Base-by-base conservation (phyloP, 1,139 yeast genomes). In the Hyphopichia wangnamkhiaoensis region DNA sequence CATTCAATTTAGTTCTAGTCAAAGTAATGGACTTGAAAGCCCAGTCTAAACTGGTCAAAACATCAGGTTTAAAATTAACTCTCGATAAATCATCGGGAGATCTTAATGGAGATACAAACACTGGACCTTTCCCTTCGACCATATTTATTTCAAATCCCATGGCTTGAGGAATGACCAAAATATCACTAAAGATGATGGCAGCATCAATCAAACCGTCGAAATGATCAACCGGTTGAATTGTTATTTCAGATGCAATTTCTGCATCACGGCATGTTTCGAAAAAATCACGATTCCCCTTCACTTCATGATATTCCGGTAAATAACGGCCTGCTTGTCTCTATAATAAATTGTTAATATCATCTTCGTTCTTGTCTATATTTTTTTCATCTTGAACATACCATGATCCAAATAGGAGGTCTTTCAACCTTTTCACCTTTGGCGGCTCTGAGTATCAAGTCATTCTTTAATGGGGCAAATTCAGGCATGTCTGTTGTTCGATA, bases 321-420 rank as follows among this genome's bases (percentile, higher is more conserved):
- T 87, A 88, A 41, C 95, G 71, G n/a, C 95, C 95, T 2, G 93
- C 94, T 69, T 85, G 94, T 63, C 94, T 78, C 81, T 74, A 42
- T 8, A 16, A 40, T 44, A 26, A 31, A 31, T 28, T 32, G 35
- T 15, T 25, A 18, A 13, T 26, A 21, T n/a, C n/a, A n/a, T n/a
- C n/a, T n/a, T 7, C 20, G n/a, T 20, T 21, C 19, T 10, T 7
- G n/a, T 10, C 8, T 13, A 26, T 26, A 13, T 12, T 6, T 18
- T 14, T 14, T 27, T 25, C 18, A 17, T 4, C 12, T 20, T 27
- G 31, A 18, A 65, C 80, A 44, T 64, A 77, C 82, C 98, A 93
- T 93, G 52, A 93, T 86, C 98, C 98, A 93, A 45, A 93, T 82
- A 19, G 98, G 98, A 1, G 98, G 97, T 60, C 98, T 81, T 65